Percentiles rank a stretch among this genome's conserved stretches.
These are phyloP conservation scores for Chlorokybus atmophyticus DNA, from an alignment of 139 green algal genomes.

Conservation along the genomic window DNA sequence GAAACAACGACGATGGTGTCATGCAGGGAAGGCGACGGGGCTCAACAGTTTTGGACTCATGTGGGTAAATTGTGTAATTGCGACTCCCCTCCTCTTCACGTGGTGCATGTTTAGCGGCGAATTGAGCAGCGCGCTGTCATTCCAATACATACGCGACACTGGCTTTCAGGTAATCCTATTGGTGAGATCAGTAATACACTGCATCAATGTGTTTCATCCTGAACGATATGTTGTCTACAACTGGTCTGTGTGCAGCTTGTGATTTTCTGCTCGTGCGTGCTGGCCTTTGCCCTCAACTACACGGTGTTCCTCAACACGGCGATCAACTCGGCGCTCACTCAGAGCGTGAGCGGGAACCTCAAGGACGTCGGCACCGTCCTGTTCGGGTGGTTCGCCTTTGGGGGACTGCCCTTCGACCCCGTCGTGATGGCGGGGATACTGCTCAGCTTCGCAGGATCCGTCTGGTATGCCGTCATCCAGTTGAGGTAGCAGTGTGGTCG, in stretches of 20 bases:
- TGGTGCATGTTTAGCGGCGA: constrained; percentile 13
- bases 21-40: constrained; percentile 12
- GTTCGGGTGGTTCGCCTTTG: constrained; percentile 13
- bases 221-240: no score
- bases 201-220: no score
- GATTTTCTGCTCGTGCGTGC: constrained; percentile 12
- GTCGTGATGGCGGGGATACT: no score
- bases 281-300: constrained; percentile 32
- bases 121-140: neutral
- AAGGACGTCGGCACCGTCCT: constrained; percentile 18
- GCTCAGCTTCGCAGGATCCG: no score
- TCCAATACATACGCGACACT: neutral
- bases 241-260: constrained; percentile 6
- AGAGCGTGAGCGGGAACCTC: constrained; percentile 34
- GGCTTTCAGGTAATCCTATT: constrained; percentile 12
- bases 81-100: neutral
- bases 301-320: constrained; percentile 33
- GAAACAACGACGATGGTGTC: no score
- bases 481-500: no score
- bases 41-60: constrained; percentile 29
- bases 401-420: constrained; percentile 5
- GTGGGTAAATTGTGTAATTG: constrained; percentile 25
- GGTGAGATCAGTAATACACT: no score
- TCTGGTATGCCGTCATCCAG: no score
- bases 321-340: constrained; percentile 27